A percentile compares a stretch with the other conserved stretches of the same genome.
Conservation (phyloP, 345 rosid species). For the Heritiera littoralis region DNA sequence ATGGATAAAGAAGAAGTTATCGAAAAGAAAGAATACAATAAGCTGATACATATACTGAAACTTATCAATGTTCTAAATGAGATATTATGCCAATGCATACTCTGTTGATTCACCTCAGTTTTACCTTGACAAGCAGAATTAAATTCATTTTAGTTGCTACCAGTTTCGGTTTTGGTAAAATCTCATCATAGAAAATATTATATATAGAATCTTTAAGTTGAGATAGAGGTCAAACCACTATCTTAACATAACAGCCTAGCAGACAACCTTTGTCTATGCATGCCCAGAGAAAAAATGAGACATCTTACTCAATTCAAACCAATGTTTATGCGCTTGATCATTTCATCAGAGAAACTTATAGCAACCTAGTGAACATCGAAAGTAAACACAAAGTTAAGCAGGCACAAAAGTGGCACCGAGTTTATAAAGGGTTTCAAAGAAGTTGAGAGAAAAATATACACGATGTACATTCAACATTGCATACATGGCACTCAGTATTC, state of each 20-base stretch:
- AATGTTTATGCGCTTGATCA: not conserved
- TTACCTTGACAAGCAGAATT: not conserved
- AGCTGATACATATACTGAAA: not conserved
- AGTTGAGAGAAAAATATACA: constrained; percentile 30
- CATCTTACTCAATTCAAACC: constrained; percentile 5
- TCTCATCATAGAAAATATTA: not conserved
- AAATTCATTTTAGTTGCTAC: not conserved
- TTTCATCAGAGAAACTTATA: constrained; percentile 7
- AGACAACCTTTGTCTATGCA: not conserved
- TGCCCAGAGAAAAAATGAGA: not conserved
- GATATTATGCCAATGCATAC: not conserved
- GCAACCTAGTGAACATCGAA: not conserved
- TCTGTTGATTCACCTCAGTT: not conserved
- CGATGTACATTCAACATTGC: constrained; percentile 30
- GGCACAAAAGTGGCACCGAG: not conserved
- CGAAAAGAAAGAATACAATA: not conserved
- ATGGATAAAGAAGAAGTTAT: not conserved
- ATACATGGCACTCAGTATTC: not conserved
- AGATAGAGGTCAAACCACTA: not conserved
- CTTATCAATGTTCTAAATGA: not conserved
- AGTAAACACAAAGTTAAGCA: not conserved
- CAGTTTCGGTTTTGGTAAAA: not conserved
- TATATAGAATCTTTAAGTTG: not conserved
- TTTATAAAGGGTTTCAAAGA: constrained; percentile 1
- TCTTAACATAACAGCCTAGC: not conserved